Conservation (phyloP, 2,329 filamentous ascomycete genomes). For the Aspergillus puulaauensis region DNA sequence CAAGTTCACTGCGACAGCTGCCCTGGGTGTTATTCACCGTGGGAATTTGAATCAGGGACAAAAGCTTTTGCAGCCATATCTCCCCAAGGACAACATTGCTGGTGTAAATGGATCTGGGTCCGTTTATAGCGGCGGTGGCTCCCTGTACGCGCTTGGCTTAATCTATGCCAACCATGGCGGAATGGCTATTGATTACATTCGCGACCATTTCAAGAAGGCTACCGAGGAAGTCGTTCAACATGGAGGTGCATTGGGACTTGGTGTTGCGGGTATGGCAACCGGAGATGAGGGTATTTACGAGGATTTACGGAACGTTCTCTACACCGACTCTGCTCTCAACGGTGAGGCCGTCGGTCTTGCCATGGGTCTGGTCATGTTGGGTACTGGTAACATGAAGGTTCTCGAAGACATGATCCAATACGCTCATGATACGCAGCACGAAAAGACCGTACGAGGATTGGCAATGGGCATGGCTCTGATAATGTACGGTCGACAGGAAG, state of each 20-base stretch:
- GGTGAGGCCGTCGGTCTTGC: slow-evolving; percentile 93
- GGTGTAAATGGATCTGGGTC: slow-evolving; percentile 75
- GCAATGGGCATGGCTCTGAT: slow-evolving; percentile 97
- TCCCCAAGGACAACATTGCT: slow-evolving; percentile 66
- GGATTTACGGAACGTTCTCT: slow-evolving; percentile 83
- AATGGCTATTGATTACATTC: slow-evolving; percentile 62
- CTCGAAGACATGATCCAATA: slow-evolving; percentile 97
- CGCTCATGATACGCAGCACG: slow-evolving; percentile 95
- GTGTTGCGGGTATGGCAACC: slow-evolving; percentile 96
- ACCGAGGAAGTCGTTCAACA: slow-evolving; percentile 85
- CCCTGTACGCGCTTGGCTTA: slow-evolving; percentile 89
- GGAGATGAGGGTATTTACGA: slow-evolving; percentile 89
- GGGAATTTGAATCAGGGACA: slow-evolving; percentile 92
- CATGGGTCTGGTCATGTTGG: slow-evolving; percentile 98
- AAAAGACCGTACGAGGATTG: slow-evolving; percentile 96
- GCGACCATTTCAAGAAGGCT: slow-evolving; percentile 50
- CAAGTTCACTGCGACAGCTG: slow-evolving; percentile 96
- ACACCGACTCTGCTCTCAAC: slow-evolving; percentile 91
- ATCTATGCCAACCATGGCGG: slow-evolving; percentile 98
- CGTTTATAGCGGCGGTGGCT: slow-evolving; percentile 93
- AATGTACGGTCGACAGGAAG: slow-evolving; percentile 96
- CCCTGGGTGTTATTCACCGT: slow-evolving; percentile 92
- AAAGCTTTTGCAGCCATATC: slow-evolving; percentile 90
- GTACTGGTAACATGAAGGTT: slow-evolving; percentile 91
- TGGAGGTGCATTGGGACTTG: slow-evolving; percentile 89